A percentile compares a stretch with the other conserved stretches of the same genome.
Evolutionary conservation across 805 yeast species (phyloP).

Genomic region (Kodamaea nitidulidarum): DNA sequence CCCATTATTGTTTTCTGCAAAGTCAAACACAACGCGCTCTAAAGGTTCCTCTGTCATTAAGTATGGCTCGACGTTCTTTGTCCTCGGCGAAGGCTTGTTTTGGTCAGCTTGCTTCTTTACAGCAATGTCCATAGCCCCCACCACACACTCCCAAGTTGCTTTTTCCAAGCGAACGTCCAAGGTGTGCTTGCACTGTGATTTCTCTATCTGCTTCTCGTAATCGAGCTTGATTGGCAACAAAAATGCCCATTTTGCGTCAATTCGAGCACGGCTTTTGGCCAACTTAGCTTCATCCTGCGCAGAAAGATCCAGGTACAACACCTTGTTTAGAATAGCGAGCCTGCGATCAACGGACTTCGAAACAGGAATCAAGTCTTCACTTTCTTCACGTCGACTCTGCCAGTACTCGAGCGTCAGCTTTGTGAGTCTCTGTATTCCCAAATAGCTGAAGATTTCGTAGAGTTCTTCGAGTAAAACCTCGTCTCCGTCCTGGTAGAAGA

Average conservation of each 20-base stretch:
- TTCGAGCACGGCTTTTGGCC: not conserved
- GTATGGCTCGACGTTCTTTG: slow-evolving; percentile 50
- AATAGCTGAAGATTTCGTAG: slow-evolving; percentile 47
- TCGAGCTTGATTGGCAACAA: slow-evolving; percentile 30
- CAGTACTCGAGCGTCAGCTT: slow-evolving; percentile 60
- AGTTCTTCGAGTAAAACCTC: slow-evolving; percentile 47
- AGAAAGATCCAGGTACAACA: not conserved
- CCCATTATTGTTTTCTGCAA: slow-evolving; percentile 10
- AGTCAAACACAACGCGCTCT: slow-evolving; percentile 38
- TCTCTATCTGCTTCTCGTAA: slow-evolving; percentile 21
- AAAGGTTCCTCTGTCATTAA: slow-evolving; percentile 45
- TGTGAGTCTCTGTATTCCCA: slow-evolving; percentile 47
- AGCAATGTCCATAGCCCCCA: slow-evolving; percentile 31
- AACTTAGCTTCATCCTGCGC: not conserved
- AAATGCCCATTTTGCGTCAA: slow-evolving; percentile 21
- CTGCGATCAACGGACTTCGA: slow-evolving; percentile 7
- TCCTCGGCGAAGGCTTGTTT: slow-evolving; percentile 36
- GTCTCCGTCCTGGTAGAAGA: slow-evolving; percentile 68
- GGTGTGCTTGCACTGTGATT: slow-evolving; percentile 9
- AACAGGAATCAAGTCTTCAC: slow-evolving; percentile 36
- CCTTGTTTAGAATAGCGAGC: slow-evolving; percentile 5
- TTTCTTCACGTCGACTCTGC: slow-evolving; percentile 39
- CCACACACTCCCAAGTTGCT: slow-evolving; percentile 25
- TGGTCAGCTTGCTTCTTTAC: slow-evolving; percentile 29
- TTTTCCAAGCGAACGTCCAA: not conserved